These are phyloP conservation scores for Metschnikowia aberdeeniae DNA, from an alignment of 805 yeast species.

Conservation along the genomic window DNA sequence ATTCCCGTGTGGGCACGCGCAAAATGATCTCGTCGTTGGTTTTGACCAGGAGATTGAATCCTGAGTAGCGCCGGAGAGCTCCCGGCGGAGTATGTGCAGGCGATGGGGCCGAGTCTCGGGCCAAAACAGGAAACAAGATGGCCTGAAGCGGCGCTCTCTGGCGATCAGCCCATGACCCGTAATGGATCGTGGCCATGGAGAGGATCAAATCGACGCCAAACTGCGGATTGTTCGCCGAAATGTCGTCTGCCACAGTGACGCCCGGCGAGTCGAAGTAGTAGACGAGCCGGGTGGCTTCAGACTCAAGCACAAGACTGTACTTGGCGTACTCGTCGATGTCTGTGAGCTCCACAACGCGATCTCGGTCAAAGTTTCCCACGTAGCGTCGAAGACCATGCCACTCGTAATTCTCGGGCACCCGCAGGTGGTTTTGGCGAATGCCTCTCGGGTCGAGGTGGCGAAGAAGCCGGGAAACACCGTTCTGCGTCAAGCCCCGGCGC, in stretches of 20 bases:
- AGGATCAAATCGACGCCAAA: slow-evolving; percentile 58
- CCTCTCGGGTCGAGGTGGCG: background rate
- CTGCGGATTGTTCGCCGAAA: slow-evolving; percentile 21
- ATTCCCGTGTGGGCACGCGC: slow-evolving; percentile 80
- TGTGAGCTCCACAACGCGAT: slow-evolving; percentile 29
- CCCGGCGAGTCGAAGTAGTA: slow-evolving; percentile 79
- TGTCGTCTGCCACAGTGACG: slow-evolving; percentile 2
- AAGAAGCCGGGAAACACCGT: background rate
- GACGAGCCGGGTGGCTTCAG: slow-evolving; percentile 49
- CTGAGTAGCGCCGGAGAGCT: slow-evolving; percentile 48
- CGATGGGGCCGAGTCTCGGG: slow-evolving; percentile 48
- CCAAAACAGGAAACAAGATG: slow-evolving; percentile 63
- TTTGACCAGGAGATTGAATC: slow-evolving; percentile 51
- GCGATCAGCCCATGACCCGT: slow-evolving; percentile 96
- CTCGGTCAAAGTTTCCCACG: slow-evolving; percentile 34
- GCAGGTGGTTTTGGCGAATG: background rate
- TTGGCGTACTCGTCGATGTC: slow-evolving; percentile 72
- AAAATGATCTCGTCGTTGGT: slow-evolving; percentile 63
- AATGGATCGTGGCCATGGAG: slow-evolving; percentile 62
- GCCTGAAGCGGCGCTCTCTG: slow-evolving; percentile 65
- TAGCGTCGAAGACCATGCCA: slow-evolving; percentile 85
- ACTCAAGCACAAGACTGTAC: slow-evolving; percentile 62
- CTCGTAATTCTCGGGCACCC: slow-evolving; percentile 15
- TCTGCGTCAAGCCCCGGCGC: background rate
- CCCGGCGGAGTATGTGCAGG: slow-evolving; percentile 37